phyloP scores from a whole-genome alignment of 257 asterid species.

The Nicotiana tabacum region DNA sequence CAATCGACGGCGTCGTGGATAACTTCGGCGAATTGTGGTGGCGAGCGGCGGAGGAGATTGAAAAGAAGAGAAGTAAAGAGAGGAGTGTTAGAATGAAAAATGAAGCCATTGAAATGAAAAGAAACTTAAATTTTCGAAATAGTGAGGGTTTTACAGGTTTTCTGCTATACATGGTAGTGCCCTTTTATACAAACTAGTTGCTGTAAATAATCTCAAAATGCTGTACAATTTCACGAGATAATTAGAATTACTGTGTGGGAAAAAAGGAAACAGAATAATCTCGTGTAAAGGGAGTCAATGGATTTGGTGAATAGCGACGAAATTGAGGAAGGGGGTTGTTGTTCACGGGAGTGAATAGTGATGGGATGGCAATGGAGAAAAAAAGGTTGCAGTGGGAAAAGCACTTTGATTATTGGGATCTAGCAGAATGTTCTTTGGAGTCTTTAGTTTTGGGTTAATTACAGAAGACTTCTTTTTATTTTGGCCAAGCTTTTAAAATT shows the following conservation, averaged over 20 bases:
- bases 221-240: neutral
- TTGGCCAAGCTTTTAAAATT: neutral
- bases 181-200: neutral
- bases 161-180: neutral
- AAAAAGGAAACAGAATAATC: neutral
- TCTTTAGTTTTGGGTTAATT: neutral
- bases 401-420: neutral
- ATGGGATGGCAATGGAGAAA: neutral
- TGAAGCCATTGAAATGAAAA: constrained; percentile 38
- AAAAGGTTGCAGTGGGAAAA: neutral
- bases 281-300: neutral
- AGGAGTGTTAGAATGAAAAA: constrained; percentile 12
- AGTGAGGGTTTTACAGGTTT: neutral
- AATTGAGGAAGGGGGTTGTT: neutral
- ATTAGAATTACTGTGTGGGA: neutral
- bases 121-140: neutral
- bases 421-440: neutral
- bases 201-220: neutral
- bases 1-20: constrained; percentile 12
- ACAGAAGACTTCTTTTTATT: neutral
- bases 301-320: neutral
- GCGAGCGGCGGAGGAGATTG: constrained; percentile 19
- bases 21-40: neutral
- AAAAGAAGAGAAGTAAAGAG: constrained; percentile 9
- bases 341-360: neutral